Conservation (phyloP, 257 asterid species). For the Ligustrum vulgare region DNA sequence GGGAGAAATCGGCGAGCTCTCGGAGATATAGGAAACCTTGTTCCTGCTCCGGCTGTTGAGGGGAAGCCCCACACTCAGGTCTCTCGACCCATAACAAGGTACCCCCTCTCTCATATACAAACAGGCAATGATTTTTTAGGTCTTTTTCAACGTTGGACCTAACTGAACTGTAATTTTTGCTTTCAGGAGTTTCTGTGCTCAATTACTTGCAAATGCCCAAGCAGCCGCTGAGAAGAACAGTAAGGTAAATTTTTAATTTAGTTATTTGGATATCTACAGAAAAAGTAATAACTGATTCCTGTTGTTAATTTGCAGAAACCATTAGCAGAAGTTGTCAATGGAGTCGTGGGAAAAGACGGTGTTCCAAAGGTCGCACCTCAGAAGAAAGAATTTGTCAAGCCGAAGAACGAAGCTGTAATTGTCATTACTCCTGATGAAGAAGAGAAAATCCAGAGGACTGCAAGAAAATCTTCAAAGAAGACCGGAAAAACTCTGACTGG, state of each 20-base stretch:
- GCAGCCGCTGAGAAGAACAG: conserved; percentile 40
- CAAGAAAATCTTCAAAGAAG: conserved; percentile 1
- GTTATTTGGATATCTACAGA: too few species aligned
- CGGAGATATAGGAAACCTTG: conserved; percentile 8
- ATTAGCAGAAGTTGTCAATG: neutral
- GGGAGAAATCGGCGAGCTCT: conserved; percentile 9
- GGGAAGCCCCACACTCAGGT: conserved; percentile 41
- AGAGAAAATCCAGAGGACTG: neutral
- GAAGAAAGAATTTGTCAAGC: neutral
- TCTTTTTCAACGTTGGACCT: neutral
- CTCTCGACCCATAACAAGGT: conserved; percentile 50
- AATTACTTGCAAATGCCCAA: conserved; percentile 47
- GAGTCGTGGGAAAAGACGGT: neutral
- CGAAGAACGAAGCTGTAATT: neutral
- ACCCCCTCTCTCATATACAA: neutral
- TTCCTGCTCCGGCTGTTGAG: conserved; percentile 29
- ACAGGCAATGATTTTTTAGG: neutral
- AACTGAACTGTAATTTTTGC: neutral
- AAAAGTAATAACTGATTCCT: too few species aligned
- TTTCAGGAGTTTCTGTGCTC: conserved; percentile 46
- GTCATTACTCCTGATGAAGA: neutral
- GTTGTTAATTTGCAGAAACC: conserved; percentile 2
- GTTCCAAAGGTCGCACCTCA: neutral
- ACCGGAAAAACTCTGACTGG: conserved; percentile 7
- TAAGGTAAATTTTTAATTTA: conserved; percentile 26